Percentiles rank a stretch among this genome's conserved stretches.
phyloP scores from a whole-genome alignment of 2,329 filamentous ascomycete genomes.

The Alternaria metachromatica region DNA sequence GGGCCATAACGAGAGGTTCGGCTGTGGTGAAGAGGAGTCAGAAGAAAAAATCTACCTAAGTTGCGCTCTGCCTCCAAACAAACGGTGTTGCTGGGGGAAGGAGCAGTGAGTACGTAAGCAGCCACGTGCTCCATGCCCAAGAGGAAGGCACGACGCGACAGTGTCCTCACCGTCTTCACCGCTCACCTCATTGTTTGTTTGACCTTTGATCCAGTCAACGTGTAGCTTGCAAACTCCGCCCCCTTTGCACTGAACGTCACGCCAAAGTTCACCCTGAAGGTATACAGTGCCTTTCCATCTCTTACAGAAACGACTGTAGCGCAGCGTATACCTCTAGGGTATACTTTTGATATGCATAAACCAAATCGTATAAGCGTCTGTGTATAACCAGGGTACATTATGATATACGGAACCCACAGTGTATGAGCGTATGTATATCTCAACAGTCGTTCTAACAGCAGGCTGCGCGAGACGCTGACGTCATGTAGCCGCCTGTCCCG shows the following conservation, averaged over 20 bases:
- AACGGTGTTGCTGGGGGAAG: not conserved
- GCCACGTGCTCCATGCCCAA: not conserved
- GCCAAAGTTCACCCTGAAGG: not conserved
- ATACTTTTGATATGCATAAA: not conserved
- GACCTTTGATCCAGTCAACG: not conserved
- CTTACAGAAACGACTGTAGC: not conserved
- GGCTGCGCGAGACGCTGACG: not conserved
- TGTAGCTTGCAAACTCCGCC: not conserved
- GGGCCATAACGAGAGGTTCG: slow-evolving; percentile 12
- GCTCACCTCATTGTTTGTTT: not conserved
- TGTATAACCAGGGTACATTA: not conserved
- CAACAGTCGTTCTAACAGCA: not conserved
- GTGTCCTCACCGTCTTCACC: not conserved
- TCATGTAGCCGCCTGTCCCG: not conserved
- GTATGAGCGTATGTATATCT: not conserved
- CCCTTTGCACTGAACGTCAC: not conserved
- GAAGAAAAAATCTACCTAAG: not conserved
- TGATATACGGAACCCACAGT: not conserved
- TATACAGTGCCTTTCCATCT: not conserved
- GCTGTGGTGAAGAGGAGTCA: not conserved
- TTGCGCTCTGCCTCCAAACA: not conserved
- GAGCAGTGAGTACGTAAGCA: not conserved
- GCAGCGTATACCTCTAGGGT: not conserved
- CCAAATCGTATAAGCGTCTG: not conserved
- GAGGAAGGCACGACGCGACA: not conserved